Evolutionary conservation across 2,329 filamentous ascomycete genomes (phyloP).

Genomic region (Aureobasidium pullulans): DNA sequence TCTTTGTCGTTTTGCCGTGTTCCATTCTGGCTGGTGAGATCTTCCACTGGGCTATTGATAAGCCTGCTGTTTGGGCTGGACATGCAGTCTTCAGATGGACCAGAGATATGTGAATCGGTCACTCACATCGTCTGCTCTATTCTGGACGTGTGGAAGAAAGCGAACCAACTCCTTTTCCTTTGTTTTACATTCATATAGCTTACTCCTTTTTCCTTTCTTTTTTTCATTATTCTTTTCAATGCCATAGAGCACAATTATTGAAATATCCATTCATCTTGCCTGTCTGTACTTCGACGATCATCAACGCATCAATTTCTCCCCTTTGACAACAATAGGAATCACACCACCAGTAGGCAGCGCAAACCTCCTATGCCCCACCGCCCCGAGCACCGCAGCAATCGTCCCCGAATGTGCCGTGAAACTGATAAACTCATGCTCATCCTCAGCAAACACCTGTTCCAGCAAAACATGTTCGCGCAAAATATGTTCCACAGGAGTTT

Average conservation of each 20-base stretch:
- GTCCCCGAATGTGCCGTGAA: slow-evolving; percentile 54
- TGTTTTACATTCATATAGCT: not conserved
- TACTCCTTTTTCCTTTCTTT: not conserved
- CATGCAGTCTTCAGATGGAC: slow-evolving; percentile 9
- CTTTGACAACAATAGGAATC: slow-evolving; percentile 45
- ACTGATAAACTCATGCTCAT: slow-evolving; percentile 43
- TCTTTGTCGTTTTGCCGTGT: slow-evolving; percentile 18
- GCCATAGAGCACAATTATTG: not conserved
- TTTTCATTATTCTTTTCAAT: not conserved
- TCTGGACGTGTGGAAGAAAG: no score
- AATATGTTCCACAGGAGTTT: slow-evolving; percentile 43
- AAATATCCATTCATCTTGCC: not conserved
- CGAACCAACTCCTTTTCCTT: not conserved
- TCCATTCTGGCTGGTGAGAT: slow-evolving; percentile 20
- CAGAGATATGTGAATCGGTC: not conserved
- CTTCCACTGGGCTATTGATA: slow-evolving; percentile 21
- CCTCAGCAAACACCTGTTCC: slow-evolving; percentile 46
- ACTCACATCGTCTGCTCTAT: no score
- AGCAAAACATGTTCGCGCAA: slow-evolving; percentile 31
- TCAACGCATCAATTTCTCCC: slow-evolving; percentile 16
- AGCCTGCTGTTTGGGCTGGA: slow-evolving; percentile 21
- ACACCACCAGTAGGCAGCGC: slow-evolving; percentile 42
- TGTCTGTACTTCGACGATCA: no score
- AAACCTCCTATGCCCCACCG: slow-evolving; percentile 40
- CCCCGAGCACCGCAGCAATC: slow-evolving; percentile 46